Base-by-base conservation (phyloP, 495 filamentous ascomycete species). In the Penicillium salamii region DNA sequence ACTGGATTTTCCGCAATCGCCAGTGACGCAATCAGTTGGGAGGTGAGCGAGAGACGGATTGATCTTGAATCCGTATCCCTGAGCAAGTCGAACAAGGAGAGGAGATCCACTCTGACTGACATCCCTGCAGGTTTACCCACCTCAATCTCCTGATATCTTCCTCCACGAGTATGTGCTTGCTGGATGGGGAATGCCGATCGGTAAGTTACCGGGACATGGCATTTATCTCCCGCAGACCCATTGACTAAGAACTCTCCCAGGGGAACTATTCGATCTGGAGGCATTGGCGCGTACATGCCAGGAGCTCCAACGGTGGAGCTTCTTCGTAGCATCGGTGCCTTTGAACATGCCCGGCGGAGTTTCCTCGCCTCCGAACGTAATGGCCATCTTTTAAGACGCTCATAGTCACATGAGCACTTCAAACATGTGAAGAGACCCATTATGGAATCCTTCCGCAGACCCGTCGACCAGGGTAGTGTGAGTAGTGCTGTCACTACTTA, bases 141-240 rank as follows among this genome's bases (percentile, higher is more conserved):
- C 65, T n/a, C 61, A 66, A 35, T 54, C 44, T 29, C 55, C 57
- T n/a, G 57, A 67, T 37, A 23, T 70, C 3, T 63, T 69, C 32
- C 48, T 82, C 35, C 78, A 81, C 57, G 71, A 83, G 46, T 78
- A 73, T 61, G 55, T 80, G 2, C 64, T 84, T 9, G 72, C 68
- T 19, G 74, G 76, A 48, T 84, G 77, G 78, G 80, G 80, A 2
- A 67, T 75, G 59, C 80, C 80, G 11, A 78, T 83, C 50, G 79
- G 80, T 69, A 51, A 57, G 59, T 54, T 42, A 21, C 15, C 28
- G 11, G 20, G 19, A 17, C 33, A 11, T 15, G 14, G 31, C 3
- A 12, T 14, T 29, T 11, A 20, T 34, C 28, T 2, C 32, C 9
- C 13, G 24, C 14, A 26, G 17, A n/a, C 14, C 11, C 15, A 33